Percentiles rank a stretch among this genome's conserved stretches.
Evolutionary conservation across 1,139 yeast species (phyloP).

Genomic region (Yamadazyma songkhlaensis): DNA sequence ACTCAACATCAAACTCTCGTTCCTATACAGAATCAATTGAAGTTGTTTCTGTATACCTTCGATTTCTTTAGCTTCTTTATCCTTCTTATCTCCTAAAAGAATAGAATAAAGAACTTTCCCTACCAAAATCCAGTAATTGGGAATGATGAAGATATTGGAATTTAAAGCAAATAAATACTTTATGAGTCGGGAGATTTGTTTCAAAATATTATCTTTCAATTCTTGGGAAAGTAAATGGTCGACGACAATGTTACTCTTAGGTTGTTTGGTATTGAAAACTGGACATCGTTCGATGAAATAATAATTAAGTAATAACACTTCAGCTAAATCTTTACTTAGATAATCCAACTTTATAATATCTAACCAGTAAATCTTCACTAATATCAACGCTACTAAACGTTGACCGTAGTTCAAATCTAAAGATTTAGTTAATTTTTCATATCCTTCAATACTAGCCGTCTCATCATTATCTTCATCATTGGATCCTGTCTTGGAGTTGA

Average conservation of each 20-base stretch:
- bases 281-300: conserved; percentile 28
- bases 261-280: conserved; percentile 7
- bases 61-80: conserved; percentile 1
- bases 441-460: conserved; percentile 6
- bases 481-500: conserved; percentile 11
- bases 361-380: conserved; percentile 70
- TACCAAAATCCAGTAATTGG: conserved; percentile 66
- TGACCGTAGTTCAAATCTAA: conserved; percentile 36
- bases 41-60: conserved; percentile 49
- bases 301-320: conserved; percentile 45
- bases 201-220: conserved; percentile 22
- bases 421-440: conserved; percentile 13
- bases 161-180: conserved; percentile 53
- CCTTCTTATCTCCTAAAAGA: conserved; percentile 20
- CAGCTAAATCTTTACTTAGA: conserved; percentile 60
- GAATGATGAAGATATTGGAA: conserved; percentile 74
- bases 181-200: conserved; percentile 31
- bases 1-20: conserved; percentile 67
- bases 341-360: conserved; percentile 55
- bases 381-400: conserved; percentile 45
- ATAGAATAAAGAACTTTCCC: conserved; percentile 43
- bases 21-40: conserved; percentile 61
- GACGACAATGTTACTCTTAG: conserved; percentile 1
- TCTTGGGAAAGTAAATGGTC: conserved; percentile 11
- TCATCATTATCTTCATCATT: conserved; percentile 8